A percentile compares a stretch with the other conserved stretches of the same genome.
These are phyloP conservation scores for Mucor plumbeus DNA, from an alignment of 371 early-diverging fungal species.

Conservation along the genomic window DNA sequence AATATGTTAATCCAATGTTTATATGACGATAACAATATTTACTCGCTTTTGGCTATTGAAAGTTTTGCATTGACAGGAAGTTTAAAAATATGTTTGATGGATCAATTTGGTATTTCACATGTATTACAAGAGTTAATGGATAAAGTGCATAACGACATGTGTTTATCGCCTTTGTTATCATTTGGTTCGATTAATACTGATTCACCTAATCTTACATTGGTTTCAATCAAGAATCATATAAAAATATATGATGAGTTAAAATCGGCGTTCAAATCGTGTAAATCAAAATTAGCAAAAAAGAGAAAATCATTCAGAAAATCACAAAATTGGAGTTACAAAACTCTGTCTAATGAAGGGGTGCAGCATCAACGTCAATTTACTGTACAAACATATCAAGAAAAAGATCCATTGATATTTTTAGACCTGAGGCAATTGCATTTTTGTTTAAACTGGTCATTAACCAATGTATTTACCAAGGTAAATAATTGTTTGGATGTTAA, in stretches of 20 bases:
- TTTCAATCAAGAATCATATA: background rate
- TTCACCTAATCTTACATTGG: constrained; percentile 9
- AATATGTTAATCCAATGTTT: constrained; percentile 34
- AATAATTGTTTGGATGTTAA: background rate
- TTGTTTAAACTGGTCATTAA: constrained; percentile 11
- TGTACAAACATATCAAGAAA: background rate
- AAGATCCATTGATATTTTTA: background rate
- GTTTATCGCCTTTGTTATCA: background rate
- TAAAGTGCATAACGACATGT: background rate
- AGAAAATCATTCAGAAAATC: background rate
- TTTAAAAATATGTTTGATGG: background rate
- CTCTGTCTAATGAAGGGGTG: background rate
- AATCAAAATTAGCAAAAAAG: background rate
- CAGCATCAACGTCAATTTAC: background rate
- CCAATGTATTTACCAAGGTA: constrained; percentile 7
- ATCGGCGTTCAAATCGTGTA: background rate
- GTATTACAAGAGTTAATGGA: background rate
- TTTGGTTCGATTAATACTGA: background rate
- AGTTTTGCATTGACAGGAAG: constrained; percentile 49
- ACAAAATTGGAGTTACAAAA: background rate
- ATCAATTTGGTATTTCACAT: background rate
- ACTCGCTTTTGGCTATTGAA: constrained; percentile 45
- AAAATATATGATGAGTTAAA: background rate
- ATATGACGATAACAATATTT: constrained; percentile 23
- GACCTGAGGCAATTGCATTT: constrained; percentile 5